These are phyloP conservation scores for Xerocomellus chrysenteron DNA, from an alignment of 768 basidiomycete genomes.

Conservation along the genomic window DNA sequence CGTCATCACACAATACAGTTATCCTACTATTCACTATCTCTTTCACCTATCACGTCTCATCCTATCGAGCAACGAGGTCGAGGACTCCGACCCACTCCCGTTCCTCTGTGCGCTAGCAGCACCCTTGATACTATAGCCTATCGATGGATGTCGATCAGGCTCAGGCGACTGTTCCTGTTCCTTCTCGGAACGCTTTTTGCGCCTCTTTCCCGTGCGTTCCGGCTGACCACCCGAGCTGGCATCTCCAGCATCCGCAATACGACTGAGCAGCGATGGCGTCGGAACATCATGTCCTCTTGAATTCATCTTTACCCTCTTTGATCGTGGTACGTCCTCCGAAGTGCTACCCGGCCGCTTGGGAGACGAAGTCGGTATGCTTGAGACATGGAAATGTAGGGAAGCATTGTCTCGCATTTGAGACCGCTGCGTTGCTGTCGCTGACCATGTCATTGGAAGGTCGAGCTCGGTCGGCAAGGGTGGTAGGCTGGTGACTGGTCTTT, in stretches of 20 bases:
- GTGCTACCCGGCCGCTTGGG: constrained; percentile 28
- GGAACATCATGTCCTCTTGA: constrained; percentile 27
- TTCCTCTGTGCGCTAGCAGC: constrained; percentile 40
- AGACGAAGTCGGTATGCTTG: constrained; percentile 10
- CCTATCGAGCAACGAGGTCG: constrained; percentile 38
- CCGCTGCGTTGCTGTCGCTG: constrained; percentile 10
- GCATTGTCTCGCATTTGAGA: constrained; percentile 13
- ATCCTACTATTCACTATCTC: constrained; percentile 27
- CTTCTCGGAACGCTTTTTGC: constrained; percentile 20
- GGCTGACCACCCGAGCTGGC: constrained; percentile 11
- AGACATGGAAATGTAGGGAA: constrained; percentile 2
- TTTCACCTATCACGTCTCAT: constrained; percentile 26
- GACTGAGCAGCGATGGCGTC: constrained; percentile 45
- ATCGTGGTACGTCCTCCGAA: constrained; percentile 32
- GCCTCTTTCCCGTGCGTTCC: constrained; percentile 21
- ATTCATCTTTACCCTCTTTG: constrained; percentile 35
- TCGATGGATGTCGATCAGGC: constrained; percentile 35
- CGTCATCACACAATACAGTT: constrained; percentile 16
- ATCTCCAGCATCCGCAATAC: constrained; percentile 33
- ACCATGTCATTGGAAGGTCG: constrained; percentile 14
- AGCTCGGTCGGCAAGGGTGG: constrained; percentile 15
- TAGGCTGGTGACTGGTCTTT: constrained; percentile 13
- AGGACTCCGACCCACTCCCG: constrained; percentile 18
- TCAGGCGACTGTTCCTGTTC: constrained; percentile 25
- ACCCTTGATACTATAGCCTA: constrained; percentile 56